Base-by-base conservation (phyloP, 768 basidiomycete species). In the Podaxis sp. region DNA sequence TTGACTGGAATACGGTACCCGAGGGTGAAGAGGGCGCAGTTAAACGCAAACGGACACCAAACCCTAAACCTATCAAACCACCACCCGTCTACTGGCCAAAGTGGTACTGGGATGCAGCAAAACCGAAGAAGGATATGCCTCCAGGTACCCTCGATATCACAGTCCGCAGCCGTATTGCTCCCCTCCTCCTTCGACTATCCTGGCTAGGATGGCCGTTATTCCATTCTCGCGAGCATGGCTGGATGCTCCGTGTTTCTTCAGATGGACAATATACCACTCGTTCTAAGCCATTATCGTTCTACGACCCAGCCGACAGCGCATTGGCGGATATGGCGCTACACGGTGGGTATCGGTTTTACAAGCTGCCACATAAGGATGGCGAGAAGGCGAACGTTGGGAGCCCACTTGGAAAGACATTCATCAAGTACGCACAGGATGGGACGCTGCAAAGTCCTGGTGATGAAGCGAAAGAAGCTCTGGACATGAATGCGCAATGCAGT, bases 301-400 rank as follows among this genome's bases (percentile, higher is more conserved):
- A 82, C 48, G 82, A 90, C 47, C 76, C 81, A 4, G 82, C 79
- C 0, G 93, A 95, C 66, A 77, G 81, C 23, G 60, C 69, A 1
- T 76, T 95, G 7, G 74, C 79, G 46, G 82, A 88, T 56, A 73
- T 77, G 50, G 67, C 71, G 3, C 71, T 79, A 11, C 75, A 78
- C 16, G 79, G 76, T 2, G 81, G 81, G 2, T 89, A 77, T 68
- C 59, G 77, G 1, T 99, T 94, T 74, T 91, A 92, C 79, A 95
- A 97, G 73, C 79, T 99, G 0, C 97, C 97, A 0, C 97, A 99
- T 73, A 94, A 95, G 71, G 94, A 96, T 64, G 96, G 96, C 1
- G 95, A 96, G 63, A 83, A 83, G 57, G 92, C 92, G 18, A 98
- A 98, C 69, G 96, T 99, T n/a, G 96, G 95, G 2, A 93, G 81